Evolutionary conservation across 139 green algal genomes (phyloP).

Genomic region (Chlorella sp.): DNA sequence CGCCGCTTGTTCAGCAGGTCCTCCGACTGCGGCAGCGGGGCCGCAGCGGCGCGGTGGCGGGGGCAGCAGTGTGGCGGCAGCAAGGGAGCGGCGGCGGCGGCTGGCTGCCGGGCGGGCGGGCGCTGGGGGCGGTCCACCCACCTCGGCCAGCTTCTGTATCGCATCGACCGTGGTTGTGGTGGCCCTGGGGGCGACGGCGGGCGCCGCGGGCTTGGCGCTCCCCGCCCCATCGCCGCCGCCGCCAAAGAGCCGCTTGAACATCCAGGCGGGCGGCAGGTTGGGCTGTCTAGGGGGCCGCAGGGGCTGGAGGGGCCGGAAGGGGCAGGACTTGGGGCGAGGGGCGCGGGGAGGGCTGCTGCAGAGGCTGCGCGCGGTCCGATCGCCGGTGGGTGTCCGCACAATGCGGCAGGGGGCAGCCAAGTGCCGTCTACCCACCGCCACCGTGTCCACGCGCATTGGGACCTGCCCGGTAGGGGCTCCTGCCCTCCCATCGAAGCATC

Average conservation of each 20-base stretch:
- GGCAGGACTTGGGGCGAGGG: no score
- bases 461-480: no score
- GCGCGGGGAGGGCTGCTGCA: no score
- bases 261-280: constrained; percentile 31
- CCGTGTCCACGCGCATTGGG: no score
- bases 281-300: no score
- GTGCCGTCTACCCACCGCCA: no score
- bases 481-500: no score
- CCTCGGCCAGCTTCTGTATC: constrained; percentile 67
- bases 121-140: background rate
- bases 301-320: no score
- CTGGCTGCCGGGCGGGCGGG: background rate
- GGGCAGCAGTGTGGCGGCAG: background rate
- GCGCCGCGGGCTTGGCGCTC: background rate
- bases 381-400: no score
- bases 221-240: constrained; percentile 8
- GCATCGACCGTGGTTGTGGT: constrained; percentile 51
- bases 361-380: no score
- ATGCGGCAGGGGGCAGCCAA: no score
- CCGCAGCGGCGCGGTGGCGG: background rate
- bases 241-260: constrained; percentile 68
- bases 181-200: constrained; percentile 18
- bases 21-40: constrained; percentile 74
- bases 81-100: background rate
- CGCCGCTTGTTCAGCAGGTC: constrained; percentile 94